Conservation (phyloP, 768 basidiomycete genomes). For the Holtermannia corniformis region DNA sequence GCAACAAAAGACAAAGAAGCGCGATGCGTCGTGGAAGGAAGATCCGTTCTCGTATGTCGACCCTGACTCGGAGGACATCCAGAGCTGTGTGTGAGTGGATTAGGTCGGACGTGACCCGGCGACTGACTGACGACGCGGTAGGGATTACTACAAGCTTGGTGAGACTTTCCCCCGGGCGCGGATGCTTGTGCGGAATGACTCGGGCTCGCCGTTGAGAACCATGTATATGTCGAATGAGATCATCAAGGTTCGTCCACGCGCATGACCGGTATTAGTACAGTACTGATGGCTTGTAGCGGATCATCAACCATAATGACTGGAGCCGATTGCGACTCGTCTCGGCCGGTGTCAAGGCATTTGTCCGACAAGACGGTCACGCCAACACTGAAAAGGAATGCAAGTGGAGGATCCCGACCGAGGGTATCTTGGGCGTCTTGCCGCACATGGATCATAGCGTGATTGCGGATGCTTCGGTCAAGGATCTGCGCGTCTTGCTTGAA, state of each 20-base stretch:
- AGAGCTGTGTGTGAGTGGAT: constrained; percentile 58
- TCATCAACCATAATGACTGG: constrained; percentile 74
- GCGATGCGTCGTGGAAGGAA: constrained; percentile 60
- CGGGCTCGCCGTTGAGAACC: constrained; percentile 50
- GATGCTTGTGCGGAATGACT: constrained; percentile 76
- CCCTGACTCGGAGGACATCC: constrained; percentile 59
- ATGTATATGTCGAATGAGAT: constrained; percentile 80
- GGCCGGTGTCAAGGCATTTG: constrained; percentile 88
- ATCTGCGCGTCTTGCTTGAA: constrained; percentile 59
- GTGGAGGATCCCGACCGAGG: constrained; percentile 64
- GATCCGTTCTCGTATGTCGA: constrained; percentile 79
- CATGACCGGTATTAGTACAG: neutral
- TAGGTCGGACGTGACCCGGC: neutral
- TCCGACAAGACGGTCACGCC: constrained; percentile 66
- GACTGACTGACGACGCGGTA: constrained; percentile 36
- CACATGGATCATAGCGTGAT: constrained; percentile 61
- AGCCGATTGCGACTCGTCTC: constrained; percentile 74
- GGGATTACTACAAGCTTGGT: constrained; percentile 61
- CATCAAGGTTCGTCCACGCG: constrained; percentile 51
- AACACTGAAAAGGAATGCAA: constrained; percentile 42
- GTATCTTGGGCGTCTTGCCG: constrained; percentile 71
- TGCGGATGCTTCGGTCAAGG: constrained; percentile 50
- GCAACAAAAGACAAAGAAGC: constrained; percentile 22
- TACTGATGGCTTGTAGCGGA: constrained; percentile 34
- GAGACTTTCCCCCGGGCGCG: constrained; percentile 63